Base-by-base conservation (phyloP, 177 flowering plant genomes). In the Viscum album region DNA sequence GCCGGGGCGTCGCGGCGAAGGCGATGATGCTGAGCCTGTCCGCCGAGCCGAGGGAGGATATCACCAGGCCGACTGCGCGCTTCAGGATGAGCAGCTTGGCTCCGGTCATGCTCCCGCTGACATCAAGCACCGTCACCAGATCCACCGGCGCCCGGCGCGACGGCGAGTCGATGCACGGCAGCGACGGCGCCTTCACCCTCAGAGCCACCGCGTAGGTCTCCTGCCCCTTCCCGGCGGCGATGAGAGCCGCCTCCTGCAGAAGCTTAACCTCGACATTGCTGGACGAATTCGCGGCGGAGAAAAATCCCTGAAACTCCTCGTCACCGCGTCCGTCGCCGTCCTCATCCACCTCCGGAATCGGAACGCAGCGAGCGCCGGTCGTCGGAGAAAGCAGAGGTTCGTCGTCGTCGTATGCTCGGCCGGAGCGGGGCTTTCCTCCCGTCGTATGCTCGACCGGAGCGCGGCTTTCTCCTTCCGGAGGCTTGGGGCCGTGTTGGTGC, bases 121-220 rank as follows among this genome's bases (percentile, higher is more conserved):
- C 81, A 66, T 89, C 96, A 8, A 89, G 85, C 34, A 89, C 96
- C 19, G 87, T 75, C 19, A 89, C 96, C 61, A 89, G 69, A 78
- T 89, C 96, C 15, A 88, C 78, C 3, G 92, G 86, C 41, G 92
- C 89, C 0, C 96, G 85, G 28, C 73, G 77, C 26, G 82, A 67
- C 23, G 81, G 77, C 37, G 73, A 71, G 7, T 72, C 66, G 37
- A 68, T 66, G 67, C 72, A 63, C n/a, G 78, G 78, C 1, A 75
- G 76, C 34, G 79, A 82, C 13, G 89, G 92, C 11, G 89, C 93
- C 64, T 85, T 88, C n/a, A 86, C 81, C 43, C 73, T 78, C 70
- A 88, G 30, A 5, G 83, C 84, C 67, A 86, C 83, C 10, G 79
- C 87, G 66, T 79, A 81, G 0, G 88, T 83, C 73, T 85, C 82